Evolutionary conservation across 2,329 filamentous ascomycete genomes (phyloP), one percentile per base, ranked within the genome.

Genomic region (Coniochaeta pulveracea): DNA sequence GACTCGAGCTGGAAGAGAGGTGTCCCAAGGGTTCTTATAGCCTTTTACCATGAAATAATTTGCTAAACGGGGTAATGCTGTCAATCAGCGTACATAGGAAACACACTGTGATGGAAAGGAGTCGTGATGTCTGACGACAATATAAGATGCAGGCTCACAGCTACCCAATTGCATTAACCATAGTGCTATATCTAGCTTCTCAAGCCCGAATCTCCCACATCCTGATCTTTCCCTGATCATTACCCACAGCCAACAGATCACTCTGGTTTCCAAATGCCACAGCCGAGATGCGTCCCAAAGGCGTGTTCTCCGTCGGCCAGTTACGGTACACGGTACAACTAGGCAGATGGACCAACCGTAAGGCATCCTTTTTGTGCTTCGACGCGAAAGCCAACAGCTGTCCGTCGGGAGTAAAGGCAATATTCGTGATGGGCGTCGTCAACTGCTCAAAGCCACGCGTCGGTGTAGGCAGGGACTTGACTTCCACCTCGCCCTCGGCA

Each of bases 241-340:
- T 96, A 12, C 78, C 89, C 34, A 96, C 82, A 9, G 85, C 85
- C 43, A 98, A 54, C 47, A 88, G 55, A 46, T 81, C 70, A 39
- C 76, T 81, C 40, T 68, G 64, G 5, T 61, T 65, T 14, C 71
- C 70, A 51, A 85, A 81, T 3, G 82, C 78, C 38, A 86, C 72
- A 1, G 76, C 67, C 3, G 84, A 83, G 43, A 96, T 77, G 38
- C 85, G 70, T 0, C 91, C 91, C 40, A 98, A 58, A 1, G 88
- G 86, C 36, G 91, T 98, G 53, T 82, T 79, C 42, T 77, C 74
- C 34, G 89, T 98, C 16, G 91, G 91, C 91, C 91, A 98, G 58
- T 98, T 98, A 48, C 80, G 77, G 66, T 91, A 98, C 14, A 96
- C 85, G 2, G 86, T 94, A 55, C 86, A 94, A 45, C 75, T 88